Percentiles rank a stretch among this genome's conserved stretches.
Conservation (phyloP, 441 rosid genomes). For the Erysimum pusillum region DNA sequence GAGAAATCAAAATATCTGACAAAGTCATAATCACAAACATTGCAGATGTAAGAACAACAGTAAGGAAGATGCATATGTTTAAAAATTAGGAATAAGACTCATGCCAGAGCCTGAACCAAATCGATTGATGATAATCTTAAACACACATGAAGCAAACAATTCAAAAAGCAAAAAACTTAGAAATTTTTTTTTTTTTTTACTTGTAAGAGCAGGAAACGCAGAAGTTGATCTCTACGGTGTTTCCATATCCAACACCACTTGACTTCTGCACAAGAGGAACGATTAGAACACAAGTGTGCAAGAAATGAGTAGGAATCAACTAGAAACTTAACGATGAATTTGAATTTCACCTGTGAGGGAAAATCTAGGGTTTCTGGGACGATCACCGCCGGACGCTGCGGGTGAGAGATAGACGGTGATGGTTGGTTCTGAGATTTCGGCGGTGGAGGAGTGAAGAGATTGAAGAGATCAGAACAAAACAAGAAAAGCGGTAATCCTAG, state of each 20-base stretch:
- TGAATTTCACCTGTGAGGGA: conserved; percentile 53
- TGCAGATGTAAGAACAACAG: too few species aligned
- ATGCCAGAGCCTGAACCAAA: neutral
- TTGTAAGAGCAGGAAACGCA: conserved; percentile 86
- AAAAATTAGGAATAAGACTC: too few species aligned
- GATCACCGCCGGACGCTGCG: conserved; percentile 36
- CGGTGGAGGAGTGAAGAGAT: conserved; percentile 76
- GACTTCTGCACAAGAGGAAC: conserved; percentile 48
- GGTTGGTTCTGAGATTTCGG: conserved; percentile 51
- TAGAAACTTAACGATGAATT: neutral
- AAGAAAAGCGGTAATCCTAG: conserved; percentile 66
- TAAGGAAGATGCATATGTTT: too few species aligned
- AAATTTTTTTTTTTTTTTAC: conserved; percentile 32
- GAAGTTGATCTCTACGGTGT: conserved; percentile 69
- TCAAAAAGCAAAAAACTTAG: neutral
- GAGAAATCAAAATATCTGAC: too few species aligned
- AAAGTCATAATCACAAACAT: too few species aligned
- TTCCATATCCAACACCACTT: conserved; percentile 57
- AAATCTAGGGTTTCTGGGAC: conserved; percentile 54
- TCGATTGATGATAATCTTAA: neutral
- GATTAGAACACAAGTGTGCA: conserved; percentile 44
- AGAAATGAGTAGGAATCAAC: too few species aligned
- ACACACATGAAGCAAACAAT: too few species aligned
- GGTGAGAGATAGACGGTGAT: conserved; percentile 44
- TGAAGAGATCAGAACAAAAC: conserved; percentile 59